Evolutionary conservation across 305 asterid genomes (phyloP).

Genomic region (Solanum hybrid): DNA sequence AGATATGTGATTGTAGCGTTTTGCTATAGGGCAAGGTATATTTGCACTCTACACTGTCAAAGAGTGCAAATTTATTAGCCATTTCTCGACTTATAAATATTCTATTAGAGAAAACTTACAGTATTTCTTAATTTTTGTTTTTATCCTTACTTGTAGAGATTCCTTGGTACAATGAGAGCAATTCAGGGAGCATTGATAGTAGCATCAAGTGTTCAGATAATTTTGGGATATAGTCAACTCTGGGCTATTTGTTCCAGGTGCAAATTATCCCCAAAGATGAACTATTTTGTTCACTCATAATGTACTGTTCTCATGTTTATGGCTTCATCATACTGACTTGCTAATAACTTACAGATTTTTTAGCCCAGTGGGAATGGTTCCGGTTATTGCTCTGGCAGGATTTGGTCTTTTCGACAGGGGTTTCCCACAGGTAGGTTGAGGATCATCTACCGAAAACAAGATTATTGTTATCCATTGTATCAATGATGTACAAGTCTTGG

Average conservation of each 20-base stretch:
- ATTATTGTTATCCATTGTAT: not conserved
- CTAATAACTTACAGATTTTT: conserved; percentile 58
- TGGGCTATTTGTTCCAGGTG: conserved; percentile 99
- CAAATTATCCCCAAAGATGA: not conserved
- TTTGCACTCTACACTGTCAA: not conserved
- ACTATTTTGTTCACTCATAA: not conserved
- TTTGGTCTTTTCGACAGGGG: conserved; percentile 84
- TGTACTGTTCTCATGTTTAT: not conserved
- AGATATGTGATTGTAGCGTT: not conserved
- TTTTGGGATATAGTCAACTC: conserved; percentile 89
- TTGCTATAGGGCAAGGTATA: not conserved
- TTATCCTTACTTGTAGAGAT: conserved; percentile 42
- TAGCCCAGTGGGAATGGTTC: conserved; percentile 96
- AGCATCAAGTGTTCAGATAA: conserved; percentile 94
- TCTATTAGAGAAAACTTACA: not conserved
- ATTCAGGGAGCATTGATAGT: conserved; percentile 94
- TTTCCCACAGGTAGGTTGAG: conserved; percentile 70
- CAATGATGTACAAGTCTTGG: not conserved
- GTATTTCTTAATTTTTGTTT: not conserved
- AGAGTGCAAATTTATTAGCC: not conserved
- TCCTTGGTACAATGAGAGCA: conserved; percentile 75
- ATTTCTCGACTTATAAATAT: not conserved
- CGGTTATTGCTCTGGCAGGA: conserved; percentile 79
- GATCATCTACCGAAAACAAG: not conserved
- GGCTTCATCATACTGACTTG: not conserved